Evolutionary conservation across 2,329 filamentous ascomycete genomes (phyloP).

Genomic region (Ophiostoma tasmaniense): DNA sequence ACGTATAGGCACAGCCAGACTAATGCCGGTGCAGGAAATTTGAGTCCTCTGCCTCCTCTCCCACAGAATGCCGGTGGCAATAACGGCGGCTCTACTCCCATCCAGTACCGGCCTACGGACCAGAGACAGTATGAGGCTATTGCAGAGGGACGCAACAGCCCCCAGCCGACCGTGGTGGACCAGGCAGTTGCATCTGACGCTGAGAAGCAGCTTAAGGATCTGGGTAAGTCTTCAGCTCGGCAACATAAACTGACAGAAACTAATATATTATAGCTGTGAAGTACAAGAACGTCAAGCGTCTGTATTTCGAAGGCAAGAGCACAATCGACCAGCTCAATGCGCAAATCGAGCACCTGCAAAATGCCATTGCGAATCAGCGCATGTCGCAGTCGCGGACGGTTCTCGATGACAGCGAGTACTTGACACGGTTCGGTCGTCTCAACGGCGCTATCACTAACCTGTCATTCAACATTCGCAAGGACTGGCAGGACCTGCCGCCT

Average conservation of each 20-base stretch:
- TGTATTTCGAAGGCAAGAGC: slow-evolving; percentile 91
- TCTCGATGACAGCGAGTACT: slow-evolving; percentile 91
- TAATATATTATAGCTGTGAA: slow-evolving; percentile 48
- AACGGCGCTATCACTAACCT: slow-evolving; percentile 93
- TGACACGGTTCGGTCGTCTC: slow-evolving; percentile 77
- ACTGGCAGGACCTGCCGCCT: slow-evolving; percentile 72
- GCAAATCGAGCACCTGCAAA: slow-evolving; percentile 90
- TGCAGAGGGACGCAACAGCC: slow-evolving; percentile 47
- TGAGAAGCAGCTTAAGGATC: slow-evolving; percentile 50
- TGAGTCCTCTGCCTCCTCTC: slow-evolving; percentile 35
- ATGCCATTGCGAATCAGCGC: slow-evolving; percentile 92
- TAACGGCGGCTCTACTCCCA: slow-evolving; percentile 27
- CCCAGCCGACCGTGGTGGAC: slow-evolving; percentile 41
- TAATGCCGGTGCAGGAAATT: slow-evolving; percentile 23
- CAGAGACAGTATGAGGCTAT: slow-evolving; percentile 38
- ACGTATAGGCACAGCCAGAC: slow-evolving; percentile 45
- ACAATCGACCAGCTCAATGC: slow-evolving; percentile 82
- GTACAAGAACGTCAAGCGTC: slow-evolving; percentile 95
- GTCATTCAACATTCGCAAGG: slow-evolving; percentile 91
- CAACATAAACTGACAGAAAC: background rate
- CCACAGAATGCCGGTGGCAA: slow-evolving; percentile 20
- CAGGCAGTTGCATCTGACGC: slow-evolving; percentile 33
- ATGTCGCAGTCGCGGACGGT: slow-evolving; percentile 90
- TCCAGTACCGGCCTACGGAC: slow-evolving; percentile 27
- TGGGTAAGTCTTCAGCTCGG: slow-evolving; percentile 36